Percentiles rank a stretch among this genome's conserved stretches.
These are phyloP conservation scores for Cryptococcus neoformans DNA, from an alignment of 1,284 basidiomycete species.

Conservation along the genomic window DNA sequence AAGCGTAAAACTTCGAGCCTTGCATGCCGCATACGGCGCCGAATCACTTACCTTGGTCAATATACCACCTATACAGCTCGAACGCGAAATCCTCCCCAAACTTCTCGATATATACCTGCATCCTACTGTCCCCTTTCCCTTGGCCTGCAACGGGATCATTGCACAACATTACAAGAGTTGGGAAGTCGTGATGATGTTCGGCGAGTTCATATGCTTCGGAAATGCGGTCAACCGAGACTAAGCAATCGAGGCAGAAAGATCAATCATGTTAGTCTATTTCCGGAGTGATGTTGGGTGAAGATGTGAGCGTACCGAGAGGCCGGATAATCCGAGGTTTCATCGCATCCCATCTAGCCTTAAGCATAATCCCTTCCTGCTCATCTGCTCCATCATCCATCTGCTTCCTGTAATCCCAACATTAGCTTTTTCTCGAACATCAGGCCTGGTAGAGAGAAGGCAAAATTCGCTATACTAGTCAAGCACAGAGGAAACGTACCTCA, in stretches of 20 bases:
- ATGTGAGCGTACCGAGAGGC: constrained; percentile 32
- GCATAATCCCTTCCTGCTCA: constrained; percentile 29
- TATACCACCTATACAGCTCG: constrained; percentile 73
- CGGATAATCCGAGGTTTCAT: constrained; percentile 44
- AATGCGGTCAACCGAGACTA: constrained; percentile 59
- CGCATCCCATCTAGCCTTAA: constrained; percentile 35
- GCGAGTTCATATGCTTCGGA: constrained; percentile 74
- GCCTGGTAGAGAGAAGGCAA: too few species aligned
- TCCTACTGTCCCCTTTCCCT: constrained; percentile 26
- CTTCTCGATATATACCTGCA: constrained; percentile 67
- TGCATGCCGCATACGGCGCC: not conserved
- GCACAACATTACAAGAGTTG: constrained; percentile 75
- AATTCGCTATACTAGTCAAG: not conserved
- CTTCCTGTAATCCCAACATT: constrained; percentile 17
- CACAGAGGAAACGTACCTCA: constrained; percentile 5
- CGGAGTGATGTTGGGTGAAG: not conserved
- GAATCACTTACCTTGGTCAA: constrained; percentile 50
- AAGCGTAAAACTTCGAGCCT: not conserved
- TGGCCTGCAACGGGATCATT: constrained; percentile 51
- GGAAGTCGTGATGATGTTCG: constrained; percentile 80
- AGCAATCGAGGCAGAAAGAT: constrained; percentile 48
- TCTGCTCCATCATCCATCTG: constrained; percentile 38
- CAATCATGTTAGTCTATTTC: not conserved
- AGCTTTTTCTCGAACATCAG: not conserved
- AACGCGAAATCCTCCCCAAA: constrained; percentile 83